A percentile compares a stretch with the other conserved stretches of the same genome.
Evolutionary conservation across 768 basidiomycete genomes (phyloP).

Genomic region (Scleroderma bovista): DNA sequence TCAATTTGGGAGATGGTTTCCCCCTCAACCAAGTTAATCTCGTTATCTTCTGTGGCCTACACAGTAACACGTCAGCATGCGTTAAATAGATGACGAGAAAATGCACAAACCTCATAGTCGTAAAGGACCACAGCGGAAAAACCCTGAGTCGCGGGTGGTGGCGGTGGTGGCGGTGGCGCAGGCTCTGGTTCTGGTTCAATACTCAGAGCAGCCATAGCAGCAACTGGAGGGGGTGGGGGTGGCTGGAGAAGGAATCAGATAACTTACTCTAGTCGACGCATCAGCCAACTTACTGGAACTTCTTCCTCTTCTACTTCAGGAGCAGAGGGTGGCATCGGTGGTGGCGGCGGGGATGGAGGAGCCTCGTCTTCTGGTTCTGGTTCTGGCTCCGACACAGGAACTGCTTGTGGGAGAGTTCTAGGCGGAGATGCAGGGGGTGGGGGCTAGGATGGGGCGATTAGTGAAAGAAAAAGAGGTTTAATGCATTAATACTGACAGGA

Average conservation of each 20-base stretch:
- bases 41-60: slow-evolving; percentile 80
- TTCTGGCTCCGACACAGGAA: slow-evolving; percentile 10
- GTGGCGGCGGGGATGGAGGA: slow-evolving; percentile 27
- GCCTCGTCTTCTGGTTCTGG: slow-evolving; percentile 16
- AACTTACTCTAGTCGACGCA: no score
- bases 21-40: slow-evolving; percentile 74
- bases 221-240: slow-evolving; percentile 38
- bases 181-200: slow-evolving; percentile 34
- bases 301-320: slow-evolving; percentile 16
- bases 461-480: background rate
- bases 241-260: slow-evolving; percentile 13
- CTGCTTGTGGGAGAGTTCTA: slow-evolving; percentile 10
- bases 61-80: background rate
- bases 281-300: slow-evolving; percentile 4
- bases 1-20: slow-evolving; percentile 80
- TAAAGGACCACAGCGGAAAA: slow-evolving; percentile 72
- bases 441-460: slow-evolving; percentile 9
- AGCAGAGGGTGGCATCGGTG: slow-evolving; percentile 30
- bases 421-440: slow-evolving; percentile 30
- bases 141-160: slow-evolving; percentile 36
- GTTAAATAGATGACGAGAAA: background rate
- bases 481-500: slow-evolving; percentile 21
- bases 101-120: slow-evolving; percentile 59
- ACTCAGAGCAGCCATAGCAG: slow-evolving; percentile 22
- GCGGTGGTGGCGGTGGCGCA: slow-evolving; percentile 35